A percentile compares a stretch with the other conserved stretches of the same genome.
These are phyloP conservation scores for Penicillium canescens DNA, from an alignment of 495 filamentous ascomycete species.

Conservation along the genomic window DNA sequence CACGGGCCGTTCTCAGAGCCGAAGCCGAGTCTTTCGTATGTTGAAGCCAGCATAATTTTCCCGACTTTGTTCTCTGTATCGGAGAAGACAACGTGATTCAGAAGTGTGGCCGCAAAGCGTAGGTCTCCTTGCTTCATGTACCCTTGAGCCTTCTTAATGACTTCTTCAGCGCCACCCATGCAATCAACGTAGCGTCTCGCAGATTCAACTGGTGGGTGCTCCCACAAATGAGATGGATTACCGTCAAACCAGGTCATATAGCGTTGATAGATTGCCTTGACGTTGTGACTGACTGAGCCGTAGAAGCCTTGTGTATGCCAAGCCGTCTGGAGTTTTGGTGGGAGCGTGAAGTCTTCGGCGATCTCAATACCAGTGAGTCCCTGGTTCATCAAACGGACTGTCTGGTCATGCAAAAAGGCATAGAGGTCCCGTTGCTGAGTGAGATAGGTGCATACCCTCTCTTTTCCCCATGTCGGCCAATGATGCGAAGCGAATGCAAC, in stretches of 20 bases:
- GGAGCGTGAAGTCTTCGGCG: slow-evolving; percentile 27
- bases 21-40: slow-evolving; percentile 23
- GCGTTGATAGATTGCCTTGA: slow-evolving; percentile 38
- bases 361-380: slow-evolving; percentile 28
- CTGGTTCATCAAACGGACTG: slow-evolving; percentile 26
- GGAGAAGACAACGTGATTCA: slow-evolving; percentile 22
- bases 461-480: slow-evolving; percentile 30
- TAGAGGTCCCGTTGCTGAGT: slow-evolving; percentile 31
- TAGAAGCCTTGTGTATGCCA: slow-evolving; percentile 35
- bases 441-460: slow-evolving; percentile 13
- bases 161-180: slow-evolving; percentile 18
- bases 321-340: slow-evolving; percentile 12
- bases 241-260: slow-evolving; percentile 41
- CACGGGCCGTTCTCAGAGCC: slow-evolving; percentile 23
- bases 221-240: slow-evolving; percentile 35
- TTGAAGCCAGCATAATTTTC: slow-evolving; percentile 8
- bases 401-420: slow-evolving; percentile 35
- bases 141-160: slow-evolving; percentile 11
- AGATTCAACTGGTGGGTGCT: slow-evolving; percentile 23
- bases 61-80: slow-evolving; percentile 4
- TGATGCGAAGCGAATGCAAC: slow-evolving; percentile 18
- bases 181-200: slow-evolving; percentile 25
- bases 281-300: slow-evolving; percentile 34
- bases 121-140: slow-evolving; percentile 14
- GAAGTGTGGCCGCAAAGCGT: slow-evolving; percentile 20